Conservation (phyloP, 1,284 basidiomycete species). For the Stygiomarasmius scandens region DNA sequence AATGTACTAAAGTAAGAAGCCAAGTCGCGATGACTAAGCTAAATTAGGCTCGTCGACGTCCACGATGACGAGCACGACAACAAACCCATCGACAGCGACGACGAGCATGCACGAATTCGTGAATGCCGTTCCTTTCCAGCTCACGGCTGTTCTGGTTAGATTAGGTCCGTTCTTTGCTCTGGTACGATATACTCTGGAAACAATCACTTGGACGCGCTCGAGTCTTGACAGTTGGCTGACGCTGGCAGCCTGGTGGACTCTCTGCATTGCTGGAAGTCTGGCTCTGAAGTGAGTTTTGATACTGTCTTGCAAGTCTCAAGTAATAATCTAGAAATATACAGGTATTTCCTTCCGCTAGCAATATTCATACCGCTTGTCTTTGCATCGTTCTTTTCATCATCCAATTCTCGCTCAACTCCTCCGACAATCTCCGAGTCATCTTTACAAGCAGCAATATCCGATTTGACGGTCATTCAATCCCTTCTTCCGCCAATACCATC, state of each 20-base stretch:
- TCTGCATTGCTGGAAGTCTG: conserved; percentile 66
- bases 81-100: neutral
- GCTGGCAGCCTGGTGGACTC: conserved; percentile 74
- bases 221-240: conserved; percentile 69
- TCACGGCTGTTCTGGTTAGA: conserved; percentile 58
- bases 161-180: conserved; percentile 58
- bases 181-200: conserved; percentile 51
- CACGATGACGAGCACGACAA: conserved; percentile 22
- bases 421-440: conserved; percentile 61
- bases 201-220: conserved; percentile 62
- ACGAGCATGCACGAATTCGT: conserved; percentile 48
- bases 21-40: conserved; percentile 10
- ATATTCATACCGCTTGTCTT: conserved; percentile 23
- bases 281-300: conserved; percentile 55
- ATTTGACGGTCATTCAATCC: conserved; percentile 57
- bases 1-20: too few relatives aligned
- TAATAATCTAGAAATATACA: conserved; percentile 23
- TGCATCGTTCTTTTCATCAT: conserved; percentile 34
- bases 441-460: conserved; percentile 56
- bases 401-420: conserved; percentile 21
- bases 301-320: neutral
- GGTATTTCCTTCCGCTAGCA: conserved; percentile 48
- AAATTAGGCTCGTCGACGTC: conserved; percentile 21
- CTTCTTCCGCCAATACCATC: conserved; percentile 43
- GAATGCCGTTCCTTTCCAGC: conserved; percentile 59